Evolutionary conservation across 139 green algal species (phyloP), one percentile per base, ranked within the genome.

Genomic region (Coelastrella sp.): DNA sequence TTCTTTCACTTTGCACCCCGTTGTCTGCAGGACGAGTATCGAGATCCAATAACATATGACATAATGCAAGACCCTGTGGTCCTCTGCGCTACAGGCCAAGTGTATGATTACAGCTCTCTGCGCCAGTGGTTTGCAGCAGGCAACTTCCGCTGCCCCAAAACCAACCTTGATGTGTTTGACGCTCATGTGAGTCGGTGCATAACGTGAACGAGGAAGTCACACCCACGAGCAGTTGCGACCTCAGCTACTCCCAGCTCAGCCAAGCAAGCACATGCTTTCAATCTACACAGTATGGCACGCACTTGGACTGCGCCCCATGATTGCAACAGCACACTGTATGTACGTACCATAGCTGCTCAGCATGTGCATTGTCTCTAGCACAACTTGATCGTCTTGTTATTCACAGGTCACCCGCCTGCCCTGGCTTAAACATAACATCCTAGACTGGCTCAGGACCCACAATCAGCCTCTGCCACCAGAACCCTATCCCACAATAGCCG

Each of bases 31-130:
- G 87, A 93, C 68, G 88, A 92, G 5, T 92, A 89, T 23, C 22
- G 80, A 59, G 85, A 90, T 61, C 89, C 92, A 56, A 94, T 93
- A 85, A 92, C 85, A 17, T 89, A 90, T 11, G 61, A 75, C 32
- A 74, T 90, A 54, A 92, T 92, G 65, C 10, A 32, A 13, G 92
- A 94, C 65, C 92, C 92, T 14, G 92, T 91, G 23, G 68, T 94
- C 65, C 88, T 94, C 58, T 90, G 79, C 54, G 92, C 84, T 16
- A 92, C 90, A 5, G 90, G 90, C 17, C 84, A 91, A 71, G 73
- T 94, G 5, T 90, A 92, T 77, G 88, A 90, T 86, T 87, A 83
- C 19, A 71, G 23, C 58, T 86, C 80, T 59, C 59, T 86, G 20
- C 58, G 80, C 4, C 59, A 20, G 17, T 92, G 88, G 88, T 81